Evolutionary conservation across 2,329 filamentous ascomycete genomes (phyloP).

Genomic region (Pyrenochaeta sp.): DNA sequence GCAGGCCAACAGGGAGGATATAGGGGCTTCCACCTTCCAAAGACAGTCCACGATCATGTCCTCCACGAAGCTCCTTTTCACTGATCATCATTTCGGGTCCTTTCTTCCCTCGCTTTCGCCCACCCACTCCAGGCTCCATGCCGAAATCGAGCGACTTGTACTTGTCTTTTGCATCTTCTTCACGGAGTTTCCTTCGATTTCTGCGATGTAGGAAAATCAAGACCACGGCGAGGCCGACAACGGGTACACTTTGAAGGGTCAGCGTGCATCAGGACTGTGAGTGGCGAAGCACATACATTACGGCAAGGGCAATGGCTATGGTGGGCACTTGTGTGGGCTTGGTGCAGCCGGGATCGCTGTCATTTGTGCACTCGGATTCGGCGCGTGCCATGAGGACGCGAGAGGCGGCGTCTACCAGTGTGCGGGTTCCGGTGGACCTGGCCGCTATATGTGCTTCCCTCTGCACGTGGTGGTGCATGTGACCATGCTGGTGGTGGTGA

Average conservation of each 20-base stretch:
- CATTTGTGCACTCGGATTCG: slow-evolving; percentile 36
- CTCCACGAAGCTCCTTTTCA: slow-evolving; percentile 48
- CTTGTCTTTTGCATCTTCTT: slow-evolving; percentile 84
- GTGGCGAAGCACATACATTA: slow-evolving; percentile 34
- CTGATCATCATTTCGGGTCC: slow-evolving; percentile 67
- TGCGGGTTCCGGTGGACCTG: slow-evolving; percentile 26
- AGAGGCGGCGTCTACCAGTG: slow-evolving; percentile 32
- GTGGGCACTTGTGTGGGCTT: slow-evolving; percentile 45
- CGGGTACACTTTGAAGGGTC: slow-evolving; percentile 69
- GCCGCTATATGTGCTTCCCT: slow-evolving; percentile 24
- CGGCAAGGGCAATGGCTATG: slow-evolving; percentile 42
- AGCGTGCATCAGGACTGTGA: slow-evolving; percentile 21
- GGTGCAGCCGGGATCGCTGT: slow-evolving; percentile 43
- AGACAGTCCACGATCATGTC: slow-evolving; percentile 60
- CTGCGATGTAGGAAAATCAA: slow-evolving; percentile 81
- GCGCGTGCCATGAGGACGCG: slow-evolving; percentile 38
- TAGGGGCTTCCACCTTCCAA: slow-evolving; percentile 81
- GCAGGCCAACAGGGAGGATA: slow-evolving; percentile 82
- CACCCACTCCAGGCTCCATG: slow-evolving; percentile 63
- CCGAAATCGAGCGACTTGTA: slow-evolving; percentile 95
- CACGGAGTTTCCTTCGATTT: slow-evolving; percentile 72
- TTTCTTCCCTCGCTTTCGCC: slow-evolving; percentile 46
- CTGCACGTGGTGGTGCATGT: slow-evolving; percentile 40
- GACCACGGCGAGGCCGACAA: slow-evolving; percentile 70
- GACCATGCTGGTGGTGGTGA: slow-evolving; percentile 36